phyloP scores from a whole-genome alignment of 257 asterid genomes.

The Hygrophila difformis region DNA sequence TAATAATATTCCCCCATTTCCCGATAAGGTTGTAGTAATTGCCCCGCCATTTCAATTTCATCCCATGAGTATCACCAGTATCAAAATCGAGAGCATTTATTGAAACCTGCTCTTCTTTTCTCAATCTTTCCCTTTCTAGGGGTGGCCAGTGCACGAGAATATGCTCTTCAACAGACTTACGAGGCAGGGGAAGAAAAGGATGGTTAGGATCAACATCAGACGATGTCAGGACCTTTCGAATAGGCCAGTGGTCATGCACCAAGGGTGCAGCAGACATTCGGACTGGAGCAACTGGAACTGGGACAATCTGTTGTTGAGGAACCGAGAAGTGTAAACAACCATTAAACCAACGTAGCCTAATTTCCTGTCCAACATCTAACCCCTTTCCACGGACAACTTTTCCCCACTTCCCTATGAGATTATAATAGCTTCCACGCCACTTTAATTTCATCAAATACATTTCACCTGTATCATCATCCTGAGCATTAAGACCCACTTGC shows the following conservation, averaged over 20 bases:
- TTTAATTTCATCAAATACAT: too few relatives aligned
- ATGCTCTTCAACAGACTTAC: constrained; percentile 39
- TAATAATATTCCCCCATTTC: constrained; percentile 42
- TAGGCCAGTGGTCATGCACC: constrained; percentile 45
- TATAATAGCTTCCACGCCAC: too few relatives aligned
- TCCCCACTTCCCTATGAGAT: too few relatives aligned
- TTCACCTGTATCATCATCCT: constrained; percentile 47
- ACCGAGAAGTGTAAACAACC: constrained; percentile 45
- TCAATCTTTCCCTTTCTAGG: constrained; percentile 33
- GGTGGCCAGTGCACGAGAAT: constrained; percentile 41
- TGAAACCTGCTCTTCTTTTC: constrained; percentile 41
- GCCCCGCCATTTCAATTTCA: too few relatives aligned
- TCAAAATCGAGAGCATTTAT: constrained; percentile 40
- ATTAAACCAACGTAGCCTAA: constrained; percentile 40
- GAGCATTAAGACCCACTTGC: constrained; percentile 42
- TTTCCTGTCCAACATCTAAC: constrained; percentile 50
- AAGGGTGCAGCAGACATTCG: constrained; percentile 29
- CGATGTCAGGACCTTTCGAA: constrained; percentile 34
- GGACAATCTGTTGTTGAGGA: constrained; percentile 33
- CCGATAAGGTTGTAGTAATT: too few relatives aligned
- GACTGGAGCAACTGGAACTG: constrained; percentile 21
- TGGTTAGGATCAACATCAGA: constrained; percentile 46
- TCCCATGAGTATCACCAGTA: constrained; percentile 32
- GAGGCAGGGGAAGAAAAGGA: constrained; percentile 46
- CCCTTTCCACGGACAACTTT: constrained; percentile 51